Conservation (phyloP, 2,329 filamentous ascomycete genomes). For the Arthrobotrys iridis region DNA sequence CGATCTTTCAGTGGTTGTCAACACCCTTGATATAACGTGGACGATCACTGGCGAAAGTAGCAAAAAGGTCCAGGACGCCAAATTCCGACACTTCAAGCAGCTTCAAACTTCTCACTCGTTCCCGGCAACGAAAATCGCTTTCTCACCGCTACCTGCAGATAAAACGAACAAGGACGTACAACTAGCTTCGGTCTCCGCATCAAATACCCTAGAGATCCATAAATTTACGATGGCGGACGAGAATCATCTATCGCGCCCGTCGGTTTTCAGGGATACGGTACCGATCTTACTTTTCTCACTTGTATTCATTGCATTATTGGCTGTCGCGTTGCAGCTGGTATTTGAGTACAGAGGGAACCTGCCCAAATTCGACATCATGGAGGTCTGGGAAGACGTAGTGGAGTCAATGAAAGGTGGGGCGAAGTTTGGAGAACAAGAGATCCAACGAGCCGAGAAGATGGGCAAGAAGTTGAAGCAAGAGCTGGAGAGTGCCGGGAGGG, state of each 20-base stretch:
- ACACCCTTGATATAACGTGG: constrained; percentile 29
- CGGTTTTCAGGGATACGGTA: constrained; percentile 38
- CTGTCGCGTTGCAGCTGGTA: constrained; percentile 43
- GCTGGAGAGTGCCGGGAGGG: constrained; percentile 43
- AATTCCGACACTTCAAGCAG: constrained; percentile 50
- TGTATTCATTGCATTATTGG: constrained; percentile 45
- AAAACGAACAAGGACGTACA: constrained; percentile 40
- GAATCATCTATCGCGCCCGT: constrained; percentile 31
- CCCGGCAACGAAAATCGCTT: constrained; percentile 47
- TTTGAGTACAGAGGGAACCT: constrained; percentile 51
- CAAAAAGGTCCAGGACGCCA: constrained; percentile 45
- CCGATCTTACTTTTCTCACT: constrained; percentile 46
- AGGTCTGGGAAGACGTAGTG: constrained; percentile 48
- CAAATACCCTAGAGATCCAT: constrained; percentile 42
- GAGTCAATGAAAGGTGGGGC: constrained; percentile 46
- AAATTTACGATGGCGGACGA: constrained; percentile 36
- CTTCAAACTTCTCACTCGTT: constrained; percentile 39
- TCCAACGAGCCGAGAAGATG: constrained; percentile 44
- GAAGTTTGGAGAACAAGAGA: constrained; percentile 45
- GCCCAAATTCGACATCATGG: constrained; percentile 51
- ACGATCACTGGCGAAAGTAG: constrained; percentile 6
- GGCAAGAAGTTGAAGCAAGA: constrained; percentile 45
- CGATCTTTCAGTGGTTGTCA: constrained; percentile 45
- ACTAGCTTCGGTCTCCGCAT: constrained; percentile 45
- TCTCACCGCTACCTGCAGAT: constrained; percentile 31